phyloP scores from a whole-genome alignment of 768 basidiomycete species.

The Pholiota molesta region DNA sequence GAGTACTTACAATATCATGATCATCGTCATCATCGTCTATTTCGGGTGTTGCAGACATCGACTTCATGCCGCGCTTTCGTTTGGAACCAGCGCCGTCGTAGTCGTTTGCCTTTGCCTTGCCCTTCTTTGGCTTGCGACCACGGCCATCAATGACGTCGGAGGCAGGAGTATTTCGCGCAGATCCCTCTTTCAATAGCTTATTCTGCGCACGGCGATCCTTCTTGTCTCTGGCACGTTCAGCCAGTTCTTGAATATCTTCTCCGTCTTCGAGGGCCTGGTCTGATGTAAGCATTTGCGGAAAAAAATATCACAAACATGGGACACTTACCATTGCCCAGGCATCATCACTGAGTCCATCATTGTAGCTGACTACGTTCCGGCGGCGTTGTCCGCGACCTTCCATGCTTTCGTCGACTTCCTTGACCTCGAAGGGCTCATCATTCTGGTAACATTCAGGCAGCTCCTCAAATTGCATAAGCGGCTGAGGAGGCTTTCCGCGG shows the following conservation, averaged over 20 bases:
- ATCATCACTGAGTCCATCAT: constrained; percentile 92
- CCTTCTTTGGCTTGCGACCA: constrained; percentile 71
- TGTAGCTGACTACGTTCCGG: constrained; percentile 87
- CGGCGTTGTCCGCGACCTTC: constrained; percentile 87
- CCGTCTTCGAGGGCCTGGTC: constrained; percentile 76
- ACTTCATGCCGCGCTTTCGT: constrained; percentile 76
- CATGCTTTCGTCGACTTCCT: constrained; percentile 61
- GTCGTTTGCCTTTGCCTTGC: constrained; percentile 60
- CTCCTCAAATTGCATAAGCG: constrained; percentile 85
- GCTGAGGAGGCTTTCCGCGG: constrained; percentile 74
- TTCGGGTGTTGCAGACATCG: constrained; percentile 78
- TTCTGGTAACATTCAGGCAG: constrained; percentile 90
- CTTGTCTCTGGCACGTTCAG: constrained; percentile 65
- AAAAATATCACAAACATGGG: not conserved
- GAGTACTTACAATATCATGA: constrained; percentile 58
- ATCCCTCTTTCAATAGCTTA: constrained; percentile 60
- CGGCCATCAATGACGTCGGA: constrained; percentile 61
- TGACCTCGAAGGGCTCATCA: constrained; percentile 75
- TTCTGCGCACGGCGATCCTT: constrained; percentile 64
- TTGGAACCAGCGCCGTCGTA: constrained; percentile 59
- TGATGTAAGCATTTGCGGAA: not conserved
- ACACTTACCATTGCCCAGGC: constrained; percentile 78
- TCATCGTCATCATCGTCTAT: constrained; percentile 72
- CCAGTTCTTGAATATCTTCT: constrained; percentile 75
- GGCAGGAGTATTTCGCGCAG: constrained; percentile 64